Evolutionary conservation across 768 basidiomycete species (phyloP), one percentile per base, ranked within the genome.

Genomic region (Crepidotus variabilis): DNA sequence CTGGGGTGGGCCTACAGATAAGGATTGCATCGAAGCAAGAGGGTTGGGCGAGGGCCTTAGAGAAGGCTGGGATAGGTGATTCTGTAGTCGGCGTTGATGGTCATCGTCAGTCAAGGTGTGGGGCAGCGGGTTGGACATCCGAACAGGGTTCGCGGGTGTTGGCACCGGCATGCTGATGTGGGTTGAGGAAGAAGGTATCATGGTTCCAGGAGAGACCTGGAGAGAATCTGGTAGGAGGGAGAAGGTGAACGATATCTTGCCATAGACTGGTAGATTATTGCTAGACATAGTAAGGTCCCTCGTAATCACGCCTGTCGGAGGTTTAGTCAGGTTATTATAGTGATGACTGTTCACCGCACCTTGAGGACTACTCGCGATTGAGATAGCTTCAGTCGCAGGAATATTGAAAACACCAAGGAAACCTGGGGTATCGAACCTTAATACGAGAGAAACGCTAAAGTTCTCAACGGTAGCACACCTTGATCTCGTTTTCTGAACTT

Each of bases 401-500:
- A 87, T 73, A 58, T 79, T 84, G 65, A 83, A 75, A 13, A 86
- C 73, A 48, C 81, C 86, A 39, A 86, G 74, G 61, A 84, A 86
- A 9, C 83, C 80, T 81, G 47, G n/a, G n/a, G 51, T 35, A 54
- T 20, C 13, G 57, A 58, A 32, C 39, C 33, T 52, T 50, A 22
- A 47, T 23, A 11, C 45, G 23, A 52, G 52, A 46, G 36, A 46
- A 20, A 18, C 46, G 43, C 28, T 71, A 56, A 72, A 70, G 43
- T 70, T 69, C 35, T 72, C 70, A 11, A 72, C 60, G 50, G 69
- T 71, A 55, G 62, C 65, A 60, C 34, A 75, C 80, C 92, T 76
- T 94, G 93, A 68, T 94, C 93, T 63, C 86, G 83, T 69, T 85
- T 86, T 74, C 82, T 92, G 74, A 91, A 94, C 71, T 90, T 92